phyloP scores from a whole-genome alignment of 208 protist genomes.

The Phytomonas sp. region DNA sequence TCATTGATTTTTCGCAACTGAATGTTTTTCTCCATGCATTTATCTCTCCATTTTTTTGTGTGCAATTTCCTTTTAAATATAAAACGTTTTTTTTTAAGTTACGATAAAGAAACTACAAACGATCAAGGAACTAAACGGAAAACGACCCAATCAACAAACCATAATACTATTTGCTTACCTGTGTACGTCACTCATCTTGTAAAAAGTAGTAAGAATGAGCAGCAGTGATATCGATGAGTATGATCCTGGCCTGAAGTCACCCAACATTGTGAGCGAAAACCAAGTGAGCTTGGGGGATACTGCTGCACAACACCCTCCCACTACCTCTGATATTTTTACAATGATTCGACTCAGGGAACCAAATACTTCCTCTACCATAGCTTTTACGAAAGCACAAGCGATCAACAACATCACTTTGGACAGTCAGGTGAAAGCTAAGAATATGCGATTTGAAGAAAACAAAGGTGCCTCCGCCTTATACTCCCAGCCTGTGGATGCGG shows the following conservation, averaged over 20 bases:
- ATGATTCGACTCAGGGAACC: not conserved
- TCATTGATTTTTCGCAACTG: not conserved
- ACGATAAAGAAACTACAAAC: not conserved
- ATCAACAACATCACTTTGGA: not conserved
- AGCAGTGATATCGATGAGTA: conserved; percentile 46
- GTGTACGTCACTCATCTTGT: not conserved
- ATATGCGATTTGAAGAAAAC: not conserved
- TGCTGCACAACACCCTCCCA: not conserved
- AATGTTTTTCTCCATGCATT: not conserved
- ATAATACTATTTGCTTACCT: not conserved
- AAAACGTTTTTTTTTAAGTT: not conserved
- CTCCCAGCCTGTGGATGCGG: not conserved
- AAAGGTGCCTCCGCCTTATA: not conserved
- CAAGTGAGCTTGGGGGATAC: not conserved
- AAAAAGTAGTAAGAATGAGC: conserved; percentile 15
- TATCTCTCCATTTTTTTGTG: not conserved
- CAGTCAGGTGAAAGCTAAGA: not conserved
- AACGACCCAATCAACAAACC: not conserved
- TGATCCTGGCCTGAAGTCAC: conserved; percentile 31
- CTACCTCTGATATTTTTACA: not conserved
- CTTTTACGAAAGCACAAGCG: not conserved
- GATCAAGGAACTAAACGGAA: not conserved
- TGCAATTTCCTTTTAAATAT: not conserved
- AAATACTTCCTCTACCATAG: not conserved
- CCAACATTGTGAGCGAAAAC: not conserved